Evolutionary conservation across 352 stramenopile genomes (phyloP).

Genomic region (Phytophthora parvispora): DNA sequence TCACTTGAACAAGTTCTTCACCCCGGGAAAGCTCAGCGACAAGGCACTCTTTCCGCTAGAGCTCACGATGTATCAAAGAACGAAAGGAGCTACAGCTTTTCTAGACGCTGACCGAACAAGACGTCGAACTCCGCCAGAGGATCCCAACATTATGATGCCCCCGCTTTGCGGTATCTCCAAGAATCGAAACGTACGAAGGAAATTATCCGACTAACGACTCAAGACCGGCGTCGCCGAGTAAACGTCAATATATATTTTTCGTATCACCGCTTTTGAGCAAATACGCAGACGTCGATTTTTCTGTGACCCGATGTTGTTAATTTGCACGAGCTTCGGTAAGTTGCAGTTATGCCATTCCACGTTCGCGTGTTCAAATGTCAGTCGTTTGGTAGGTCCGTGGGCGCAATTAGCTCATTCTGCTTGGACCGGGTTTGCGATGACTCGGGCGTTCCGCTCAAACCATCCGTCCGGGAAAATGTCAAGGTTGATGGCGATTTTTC

Average conservation of each 20-base stretch:
- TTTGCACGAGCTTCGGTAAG: too few relatives aligned
- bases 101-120: background rate
- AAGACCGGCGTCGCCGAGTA: too few relatives aligned
- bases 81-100: slow-evolving; percentile 1
- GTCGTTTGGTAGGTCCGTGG: too few relatives aligned
- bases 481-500: slow-evolving; percentile 39
- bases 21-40: background rate
- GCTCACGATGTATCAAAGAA: background rate
- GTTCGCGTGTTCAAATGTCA: too few relatives aligned
- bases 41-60: background rate
- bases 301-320: too few relatives aligned
- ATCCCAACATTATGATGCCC: slow-evolving; percentile 6
- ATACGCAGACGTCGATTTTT: too few relatives aligned
- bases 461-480: slow-evolving; percentile 32
- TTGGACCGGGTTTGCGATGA: slow-evolving; percentile 34
- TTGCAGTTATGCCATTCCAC: too few relatives aligned
- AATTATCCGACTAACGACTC: background rate
- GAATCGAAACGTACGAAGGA: slow-evolving; percentile 3
- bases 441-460: slow-evolving; percentile 37
- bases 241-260: too few relatives aligned
- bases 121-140: background rate
- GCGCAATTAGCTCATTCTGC: too few relatives aligned
- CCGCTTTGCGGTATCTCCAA: slow-evolving; percentile 4
- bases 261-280: too few relatives aligned
- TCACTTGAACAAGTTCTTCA: slow-evolving; percentile 10